Conservation (phyloP, 2,329 filamentous ascomycete species). For the Aspergillus sp. region DNA sequence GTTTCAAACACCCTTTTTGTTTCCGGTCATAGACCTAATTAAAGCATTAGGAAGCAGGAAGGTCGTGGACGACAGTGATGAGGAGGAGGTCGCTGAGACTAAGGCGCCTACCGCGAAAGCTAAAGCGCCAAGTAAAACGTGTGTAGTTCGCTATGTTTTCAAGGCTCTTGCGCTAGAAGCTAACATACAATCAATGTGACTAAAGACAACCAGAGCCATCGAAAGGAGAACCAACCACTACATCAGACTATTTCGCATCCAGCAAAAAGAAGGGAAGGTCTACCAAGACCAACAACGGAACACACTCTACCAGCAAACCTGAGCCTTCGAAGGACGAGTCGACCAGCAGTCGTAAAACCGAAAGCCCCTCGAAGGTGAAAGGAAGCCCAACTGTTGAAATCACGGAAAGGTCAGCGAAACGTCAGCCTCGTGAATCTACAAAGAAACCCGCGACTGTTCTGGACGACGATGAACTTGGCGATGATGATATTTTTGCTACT, state of each 20-base stretch:
- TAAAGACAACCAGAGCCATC: constrained; percentile 43
- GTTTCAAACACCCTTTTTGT: neutral
- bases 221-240: constrained; percentile 50
- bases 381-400: constrained; percentile 48
- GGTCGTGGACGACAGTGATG: constrained; percentile 72
- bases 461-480: constrained; percentile 59
- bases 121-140: constrained; percentile 42
- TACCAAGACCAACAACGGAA: constrained; percentile 18
- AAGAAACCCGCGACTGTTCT: constrained; percentile 36
- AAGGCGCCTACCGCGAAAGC: constrained; percentile 32
- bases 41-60: constrained; percentile 47
- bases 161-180: neutral
- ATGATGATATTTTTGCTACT: constrained; percentile 77
- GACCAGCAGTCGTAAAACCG: constrained; percentile 2
- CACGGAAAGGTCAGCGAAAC: constrained; percentile 24
- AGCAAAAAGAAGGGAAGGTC: constrained; percentile 49
- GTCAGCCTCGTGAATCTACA: constrained; percentile 7
- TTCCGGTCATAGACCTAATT: constrained; percentile 1
- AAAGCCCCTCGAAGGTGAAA: constrained; percentile 25
- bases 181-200: constrained; percentile 1
- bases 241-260: constrained; percentile 55
- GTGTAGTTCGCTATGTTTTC: constrained; percentile 18
- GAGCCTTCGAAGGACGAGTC: constrained; percentile 9
- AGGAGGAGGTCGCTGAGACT: constrained; percentile 53
- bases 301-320: constrained; percentile 8